A percentile compares a stretch with the other conserved stretches of the same genome.
Conservation (phyloP, 192 early-diverging fungal species). For the Coemansia sp. region DNA sequence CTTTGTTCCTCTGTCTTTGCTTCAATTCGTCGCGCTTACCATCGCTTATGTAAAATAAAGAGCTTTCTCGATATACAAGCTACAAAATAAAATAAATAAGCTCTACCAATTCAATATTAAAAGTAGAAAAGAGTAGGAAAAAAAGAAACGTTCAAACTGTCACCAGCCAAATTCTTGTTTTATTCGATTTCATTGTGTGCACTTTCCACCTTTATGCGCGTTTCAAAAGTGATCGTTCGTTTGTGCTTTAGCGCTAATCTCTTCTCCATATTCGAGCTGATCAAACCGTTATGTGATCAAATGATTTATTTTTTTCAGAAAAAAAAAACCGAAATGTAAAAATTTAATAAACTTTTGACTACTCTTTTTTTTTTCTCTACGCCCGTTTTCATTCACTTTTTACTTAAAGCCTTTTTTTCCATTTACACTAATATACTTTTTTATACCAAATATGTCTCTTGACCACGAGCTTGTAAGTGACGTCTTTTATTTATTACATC, state of each 20-base stretch:
- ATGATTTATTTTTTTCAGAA: not conserved
- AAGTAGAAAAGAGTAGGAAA: not conserved
- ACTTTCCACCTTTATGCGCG: too few species aligned
- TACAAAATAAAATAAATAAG: not conserved
- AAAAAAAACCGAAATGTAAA: constrained; percentile 10
- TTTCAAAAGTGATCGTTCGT: too few species aligned
- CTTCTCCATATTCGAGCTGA: not conserved
- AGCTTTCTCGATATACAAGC: not conserved
- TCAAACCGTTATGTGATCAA: not conserved
- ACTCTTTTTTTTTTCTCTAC: not conserved
- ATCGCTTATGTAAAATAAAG: not conserved
- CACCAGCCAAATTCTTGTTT: too few species aligned
- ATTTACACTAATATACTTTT: not conserved
- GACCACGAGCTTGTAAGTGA: constrained; percentile 44
- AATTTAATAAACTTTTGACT: constrained; percentile 1
- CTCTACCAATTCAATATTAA: not conserved
- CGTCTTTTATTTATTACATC: too few species aligned
- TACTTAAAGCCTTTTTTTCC: constrained; percentile 4
- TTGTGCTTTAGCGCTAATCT: not conserved
- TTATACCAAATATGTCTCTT: constrained; percentile 25
- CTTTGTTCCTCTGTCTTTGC: too few species aligned
- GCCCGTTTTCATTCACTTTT: constrained; percentile 1
- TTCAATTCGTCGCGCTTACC: not conserved
- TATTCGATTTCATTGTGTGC: too few species aligned
- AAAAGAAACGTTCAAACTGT: not conserved